A percentile compares a stretch with the other conserved stretches of the same genome.
Evolutionary conservation across 345 rosid species (phyloP).

Genomic region (Rhizophora mangle): DNA sequence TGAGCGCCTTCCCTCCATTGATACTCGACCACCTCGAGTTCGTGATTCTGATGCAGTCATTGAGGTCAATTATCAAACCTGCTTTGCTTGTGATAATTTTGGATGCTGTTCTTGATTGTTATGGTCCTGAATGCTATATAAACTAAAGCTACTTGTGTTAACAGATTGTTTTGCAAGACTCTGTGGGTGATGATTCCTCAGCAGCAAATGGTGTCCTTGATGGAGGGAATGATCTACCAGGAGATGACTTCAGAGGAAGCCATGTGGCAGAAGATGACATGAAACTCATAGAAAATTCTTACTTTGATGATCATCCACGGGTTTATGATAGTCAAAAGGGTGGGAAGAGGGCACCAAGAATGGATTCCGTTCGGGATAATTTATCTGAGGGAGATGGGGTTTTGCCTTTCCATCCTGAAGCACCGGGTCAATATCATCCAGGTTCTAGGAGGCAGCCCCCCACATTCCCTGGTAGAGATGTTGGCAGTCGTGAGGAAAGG

Average conservation of each 20-base stretch:
- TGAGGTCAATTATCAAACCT: conserved; percentile 50
- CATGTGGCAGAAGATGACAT: conserved; percentile 37
- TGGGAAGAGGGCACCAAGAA: conserved; percentile 27
- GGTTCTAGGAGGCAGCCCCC: conserved; percentile 40
- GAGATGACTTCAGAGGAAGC: conserved; percentile 34
- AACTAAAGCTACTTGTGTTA: conserved; percentile 27
- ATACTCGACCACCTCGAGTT: conserved; percentile 76
- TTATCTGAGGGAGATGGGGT: conserved; percentile 44
- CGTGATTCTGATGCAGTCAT: conserved; percentile 96
- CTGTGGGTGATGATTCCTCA: conserved; percentile 53
- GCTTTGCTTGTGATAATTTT: conserved; percentile 17
- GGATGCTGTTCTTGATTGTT: background rate
- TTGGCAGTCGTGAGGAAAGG: conserved; percentile 45
- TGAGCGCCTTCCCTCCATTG: conserved; percentile 87
- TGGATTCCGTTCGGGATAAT: conserved; percentile 37
- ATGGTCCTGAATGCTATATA: conserved; percentile 9
- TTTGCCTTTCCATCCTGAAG: conserved; percentile 31
- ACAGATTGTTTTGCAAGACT: conserved; percentile 83
- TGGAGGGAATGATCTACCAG: conserved; percentile 33
- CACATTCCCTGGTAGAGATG: conserved; percentile 32
- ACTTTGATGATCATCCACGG: conserved; percentile 34
- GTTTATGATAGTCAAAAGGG: conserved; percentile 31
- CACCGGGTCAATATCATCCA: conserved; percentile 28
- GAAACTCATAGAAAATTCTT: conserved; percentile 28
- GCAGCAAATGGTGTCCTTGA: conserved; percentile 40